Base-by-base conservation (phyloP, 2,329 filamentous ascomycete species). In the Onygenales sp. region DNA sequence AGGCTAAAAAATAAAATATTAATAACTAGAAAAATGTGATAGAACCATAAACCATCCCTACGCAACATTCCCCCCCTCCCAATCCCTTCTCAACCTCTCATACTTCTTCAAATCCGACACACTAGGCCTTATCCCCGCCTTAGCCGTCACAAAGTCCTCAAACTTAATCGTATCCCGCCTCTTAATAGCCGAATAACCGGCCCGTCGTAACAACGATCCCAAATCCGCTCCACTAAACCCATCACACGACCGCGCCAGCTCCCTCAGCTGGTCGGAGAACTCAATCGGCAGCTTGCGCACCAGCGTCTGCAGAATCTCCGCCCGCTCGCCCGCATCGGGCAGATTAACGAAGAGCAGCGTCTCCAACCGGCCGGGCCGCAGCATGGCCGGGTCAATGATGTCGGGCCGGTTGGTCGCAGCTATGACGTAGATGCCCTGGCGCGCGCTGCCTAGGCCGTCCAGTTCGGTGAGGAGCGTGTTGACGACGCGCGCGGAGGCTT, bases 391-490 rank as follows among this genome's bases (percentile, higher is more conserved):
- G 67, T 98, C 93, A 60, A 98, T 97, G 74, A 95, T 95, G 65
- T 97, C 92, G 0, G 92, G 92, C 0, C 93, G 78, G 69, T 98
- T 98, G 2, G 93, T 97, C 0, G 93, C 93, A 27, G 88, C 93
- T 55, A 98, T 89, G 13, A 98, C 86, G 69, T 93, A 97, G 58
- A 98, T 91, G 13, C 92, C 92, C 46, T 84, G 80, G 39, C 93
- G 82, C 60, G 82, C 84, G 57, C 80, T 83, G 38, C 73, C 73
- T 6, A 94, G 80, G 50, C 93, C 93, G 64, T 98, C 93, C 1
- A 98, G 81, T 67, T 98, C 93, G 0, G 93, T 94, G 35, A 98
- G 84, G 0, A 98, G 79, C 0, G 92, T 94, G 68, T 97, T 97
- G 60, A 98, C 93, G 2, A 98, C 89, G 36, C 93, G 83, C 1